These are phyloP conservation scores for Heliamphora exappendiculata DNA, from an alignment of 148 eudicot species.

Conservation along the genomic window DNA sequence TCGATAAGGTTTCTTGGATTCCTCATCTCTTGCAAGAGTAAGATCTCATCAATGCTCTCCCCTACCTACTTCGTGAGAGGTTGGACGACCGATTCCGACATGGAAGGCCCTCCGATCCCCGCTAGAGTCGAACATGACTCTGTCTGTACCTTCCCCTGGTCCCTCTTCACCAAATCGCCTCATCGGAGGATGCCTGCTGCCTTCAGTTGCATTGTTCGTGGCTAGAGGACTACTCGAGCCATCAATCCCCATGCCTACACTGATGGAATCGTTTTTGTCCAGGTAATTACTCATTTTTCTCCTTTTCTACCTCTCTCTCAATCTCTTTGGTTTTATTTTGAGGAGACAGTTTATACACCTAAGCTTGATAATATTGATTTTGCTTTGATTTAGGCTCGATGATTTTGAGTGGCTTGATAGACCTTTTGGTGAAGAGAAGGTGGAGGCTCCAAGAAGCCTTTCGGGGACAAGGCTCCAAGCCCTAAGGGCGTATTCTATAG, in stretches of 20 bases:
- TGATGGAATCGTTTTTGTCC: slow-evolving; percentile 69
- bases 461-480: too few species aligned
- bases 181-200: slow-evolving; percentile 82
- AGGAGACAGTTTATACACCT: too few species aligned
- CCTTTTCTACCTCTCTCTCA: too few species aligned
- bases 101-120: slow-evolving; percentile 85
- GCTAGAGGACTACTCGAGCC: slow-evolving; percentile 86
- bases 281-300: too few species aligned
- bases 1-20: slow-evolving; percentile 33
- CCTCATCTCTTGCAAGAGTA: slow-evolving; percentile 49
- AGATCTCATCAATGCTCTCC: background rate
- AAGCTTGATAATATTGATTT: too few species aligned
- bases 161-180: slow-evolving; percentile 90
- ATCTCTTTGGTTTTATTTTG: too few species aligned
- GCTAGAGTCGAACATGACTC: slow-evolving; percentile 52
- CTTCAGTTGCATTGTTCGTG: slow-evolving; percentile 83
- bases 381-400: too few species aligned
- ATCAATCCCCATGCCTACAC: slow-evolving; percentile 72
- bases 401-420: too few species aligned
- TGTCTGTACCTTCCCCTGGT: slow-evolving; percentile 90
- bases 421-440: too few species aligned
- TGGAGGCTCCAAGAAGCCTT: too few species aligned
- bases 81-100: slow-evolving; percentile 93
- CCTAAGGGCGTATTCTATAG: too few species aligned
- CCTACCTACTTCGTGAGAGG: slow-evolving; percentile 62